Evolutionary conservation across 495 filamentous ascomycete species (phyloP).

Genomic region (Aspergillus mulundensis): DNA sequence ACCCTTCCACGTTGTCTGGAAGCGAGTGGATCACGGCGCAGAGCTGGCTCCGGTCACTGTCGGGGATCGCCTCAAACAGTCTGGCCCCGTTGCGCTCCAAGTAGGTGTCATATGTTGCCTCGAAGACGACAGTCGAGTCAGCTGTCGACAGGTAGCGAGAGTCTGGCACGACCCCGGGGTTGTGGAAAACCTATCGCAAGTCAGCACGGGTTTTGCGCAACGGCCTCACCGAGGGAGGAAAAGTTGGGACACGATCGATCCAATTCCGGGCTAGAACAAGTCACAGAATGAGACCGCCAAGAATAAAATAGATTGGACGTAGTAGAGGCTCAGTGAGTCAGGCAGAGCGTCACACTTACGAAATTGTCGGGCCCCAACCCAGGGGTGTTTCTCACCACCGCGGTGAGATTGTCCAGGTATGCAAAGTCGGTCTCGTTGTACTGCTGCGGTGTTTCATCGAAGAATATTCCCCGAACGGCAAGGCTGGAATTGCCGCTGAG

Average conservation of each 20-base stretch:
- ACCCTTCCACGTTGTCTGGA: conserved; percentile 29
- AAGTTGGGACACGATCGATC: conserved; percentile 7
- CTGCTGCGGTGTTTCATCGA: conserved; percentile 45
- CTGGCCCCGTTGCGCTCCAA: conserved; percentile 30
- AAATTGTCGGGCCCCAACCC: conserved; percentile 36
- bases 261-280: conserved; percentile 7
- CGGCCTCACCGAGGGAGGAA: conserved; percentile 4
- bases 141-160: conserved; percentile 38
- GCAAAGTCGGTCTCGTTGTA: conserved; percentile 30
- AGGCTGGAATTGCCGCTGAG: conserved; percentile 30
- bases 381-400: conserved; percentile 29
- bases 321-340: not conserved
- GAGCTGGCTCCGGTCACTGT: conserved; percentile 32
- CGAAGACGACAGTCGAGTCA: conserved; percentile 46
- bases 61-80: conserved; percentile 30
- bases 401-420: conserved; percentile 37
- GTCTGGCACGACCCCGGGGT: conserved; percentile 45
- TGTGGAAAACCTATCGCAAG: conserved; percentile 42
- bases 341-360: conserved; percentile 27
- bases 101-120: conserved; percentile 43
- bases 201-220: conserved; percentile 20
- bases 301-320: not conserved
- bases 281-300: not conserved
- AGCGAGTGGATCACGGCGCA: conserved; percentile 44
- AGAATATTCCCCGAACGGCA: conserved; percentile 45